Percentiles rank a stretch among this genome's conserved stretches.
Conservation (phyloP, 192 early-diverging fungal species). For the Coemansia sp. region DNA sequence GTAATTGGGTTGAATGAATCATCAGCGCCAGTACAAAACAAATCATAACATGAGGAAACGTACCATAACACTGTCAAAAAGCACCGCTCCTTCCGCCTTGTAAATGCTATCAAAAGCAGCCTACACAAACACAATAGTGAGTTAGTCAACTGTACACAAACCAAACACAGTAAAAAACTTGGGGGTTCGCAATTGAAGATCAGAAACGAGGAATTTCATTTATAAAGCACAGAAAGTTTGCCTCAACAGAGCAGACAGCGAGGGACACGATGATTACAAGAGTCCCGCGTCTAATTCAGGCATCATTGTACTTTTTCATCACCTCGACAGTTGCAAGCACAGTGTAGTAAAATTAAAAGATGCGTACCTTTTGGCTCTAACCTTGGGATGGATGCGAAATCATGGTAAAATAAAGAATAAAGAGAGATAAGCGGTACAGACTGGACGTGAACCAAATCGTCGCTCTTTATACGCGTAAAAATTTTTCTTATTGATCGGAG, state of each 20-base stretch:
- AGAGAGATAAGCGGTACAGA: not conserved
- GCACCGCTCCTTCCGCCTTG: no score
- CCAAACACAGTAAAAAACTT: not conserved
- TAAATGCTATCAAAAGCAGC: no score
- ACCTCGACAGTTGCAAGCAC: slow-evolving; percentile 29
- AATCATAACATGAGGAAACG: not conserved
- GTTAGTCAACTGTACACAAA: no score
- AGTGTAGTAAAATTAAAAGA: not conserved
- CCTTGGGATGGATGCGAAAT: slow-evolving; percentile 1
- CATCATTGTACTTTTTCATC: slow-evolving; percentile 48
- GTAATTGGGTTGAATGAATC: slow-evolving; percentile 28
- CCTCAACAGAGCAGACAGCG: slow-evolving; percentile 55
- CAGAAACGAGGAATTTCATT: slow-evolving; percentile 59
- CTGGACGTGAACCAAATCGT: not conserved
- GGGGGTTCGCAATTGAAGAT: slow-evolving; percentile 16
- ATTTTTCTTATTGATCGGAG: no score
- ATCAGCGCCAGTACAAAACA: slow-evolving; percentile 34
- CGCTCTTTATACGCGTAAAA: not conserved
- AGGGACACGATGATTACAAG: slow-evolving; percentile 49
- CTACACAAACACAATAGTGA: no score
- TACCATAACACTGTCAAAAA: not conserved
- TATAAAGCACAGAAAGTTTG: slow-evolving; percentile 35
- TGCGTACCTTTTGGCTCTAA: slow-evolving; percentile 1
- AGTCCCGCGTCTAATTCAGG: slow-evolving; percentile 55
- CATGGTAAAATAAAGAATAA: slow-evolving; percentile 1